A percentile compares a stretch with the other conserved stretches of the same genome.
These are phyloP conservation scores for Thraustochytrium sp. DNA, from an alignment of 352 stramenopile genomes.

Conservation along the genomic window DNA sequence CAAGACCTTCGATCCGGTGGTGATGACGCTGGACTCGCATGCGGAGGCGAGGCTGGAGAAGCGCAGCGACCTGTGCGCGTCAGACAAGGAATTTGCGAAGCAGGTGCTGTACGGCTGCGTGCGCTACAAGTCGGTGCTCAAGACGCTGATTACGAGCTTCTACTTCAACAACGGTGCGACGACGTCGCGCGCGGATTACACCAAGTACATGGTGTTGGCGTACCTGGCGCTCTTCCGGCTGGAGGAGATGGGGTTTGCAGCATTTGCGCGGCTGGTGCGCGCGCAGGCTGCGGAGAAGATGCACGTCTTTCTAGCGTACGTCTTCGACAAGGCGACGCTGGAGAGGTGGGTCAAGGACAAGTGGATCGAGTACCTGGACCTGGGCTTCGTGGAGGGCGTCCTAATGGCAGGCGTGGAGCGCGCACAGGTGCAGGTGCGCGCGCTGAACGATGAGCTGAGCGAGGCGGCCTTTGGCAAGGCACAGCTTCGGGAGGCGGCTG, in stretches of 20 bases:
- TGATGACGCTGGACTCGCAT: conserved; percentile 22
- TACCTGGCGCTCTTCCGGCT: conserved; percentile 80
- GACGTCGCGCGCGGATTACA: conserved; percentile 69
- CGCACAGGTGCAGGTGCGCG: background rate
- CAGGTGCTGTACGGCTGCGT: conserved; percentile 39
- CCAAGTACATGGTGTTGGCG: conserved; percentile 76
- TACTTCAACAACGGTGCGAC: conserved; percentile 27
- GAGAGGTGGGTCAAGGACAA: conserved; percentile 64
- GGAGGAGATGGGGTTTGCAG: conserved; percentile 65
- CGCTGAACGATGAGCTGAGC: conserved; percentile 16
- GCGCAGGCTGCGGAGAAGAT: conserved; percentile 73
- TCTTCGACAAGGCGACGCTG: conserved; percentile 67
- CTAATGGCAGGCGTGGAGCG: conserved; percentile 49
- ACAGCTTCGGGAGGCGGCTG: background rate
- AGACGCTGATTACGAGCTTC: conserved; percentile 28
- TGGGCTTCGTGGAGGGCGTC: conserved; percentile 67
- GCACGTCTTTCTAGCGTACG: conserved; percentile 71
- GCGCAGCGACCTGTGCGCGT: background rate
- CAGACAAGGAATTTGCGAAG: conserved; percentile 4
- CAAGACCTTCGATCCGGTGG: conserved; percentile 17
- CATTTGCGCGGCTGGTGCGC: conserved; percentile 62
- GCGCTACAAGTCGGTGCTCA: conserved; percentile 22
- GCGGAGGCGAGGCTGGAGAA: background rate
- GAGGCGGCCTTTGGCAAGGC: conserved; percentile 42
- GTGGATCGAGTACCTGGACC: conserved; percentile 72